Conservation (phyloP, 2,329 filamentous ascomycete genomes). For the Exophiala sp. region DNA sequence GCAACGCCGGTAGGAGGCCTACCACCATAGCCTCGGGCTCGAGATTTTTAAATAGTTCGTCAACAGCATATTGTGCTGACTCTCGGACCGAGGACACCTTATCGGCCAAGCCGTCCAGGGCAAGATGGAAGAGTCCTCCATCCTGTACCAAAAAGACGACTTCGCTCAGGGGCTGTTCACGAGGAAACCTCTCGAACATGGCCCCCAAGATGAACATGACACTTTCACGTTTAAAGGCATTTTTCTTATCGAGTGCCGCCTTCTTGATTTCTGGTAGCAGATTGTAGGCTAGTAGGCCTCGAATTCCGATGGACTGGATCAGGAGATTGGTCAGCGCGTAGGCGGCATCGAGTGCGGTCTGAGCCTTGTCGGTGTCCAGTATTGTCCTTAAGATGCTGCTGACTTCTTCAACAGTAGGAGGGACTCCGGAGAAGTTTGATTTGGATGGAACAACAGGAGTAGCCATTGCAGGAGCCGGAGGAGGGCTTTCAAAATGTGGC, state of each 20-base stretch:
- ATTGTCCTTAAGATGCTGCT: slow-evolving; percentile 59
- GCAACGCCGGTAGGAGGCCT: slow-evolving; percentile 71
- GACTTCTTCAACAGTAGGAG: slow-evolving; percentile 62
- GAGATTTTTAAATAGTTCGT: slow-evolving; percentile 75
- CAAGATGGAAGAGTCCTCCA: slow-evolving; percentile 63
- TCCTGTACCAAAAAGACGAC: slow-evolving; percentile 77
- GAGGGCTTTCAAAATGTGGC: slow-evolving; percentile 25
- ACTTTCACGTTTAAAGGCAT: slow-evolving; percentile 73
- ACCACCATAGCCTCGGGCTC: slow-evolving; percentile 75
- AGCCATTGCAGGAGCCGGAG: slow-evolving; percentile 20
- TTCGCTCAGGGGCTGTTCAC: slow-evolving; percentile 70
- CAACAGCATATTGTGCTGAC: slow-evolving; percentile 87
- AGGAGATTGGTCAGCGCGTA: slow-evolving; percentile 61
- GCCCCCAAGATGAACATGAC: slow-evolving; percentile 93
- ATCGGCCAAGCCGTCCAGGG: slow-evolving; percentile 80
- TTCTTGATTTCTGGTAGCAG: slow-evolving; percentile 62
- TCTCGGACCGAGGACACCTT: slow-evolving; percentile 86
- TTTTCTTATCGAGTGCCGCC: slow-evolving; percentile 91
- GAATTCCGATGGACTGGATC: slow-evolving; percentile 59
- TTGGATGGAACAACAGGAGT: slow-evolving; percentile 46
- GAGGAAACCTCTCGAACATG: slow-evolving; percentile 82
- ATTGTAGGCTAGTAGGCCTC: slow-evolving; percentile 57
- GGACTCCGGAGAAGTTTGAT: slow-evolving; percentile 36
- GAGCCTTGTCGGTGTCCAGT: slow-evolving; percentile 63
- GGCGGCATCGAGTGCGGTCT: slow-evolving; percentile 61